Base-by-base conservation (phyloP, 2,329 filamentous ascomycete genomes). In the Nigrospora sphaerica region DNA sequence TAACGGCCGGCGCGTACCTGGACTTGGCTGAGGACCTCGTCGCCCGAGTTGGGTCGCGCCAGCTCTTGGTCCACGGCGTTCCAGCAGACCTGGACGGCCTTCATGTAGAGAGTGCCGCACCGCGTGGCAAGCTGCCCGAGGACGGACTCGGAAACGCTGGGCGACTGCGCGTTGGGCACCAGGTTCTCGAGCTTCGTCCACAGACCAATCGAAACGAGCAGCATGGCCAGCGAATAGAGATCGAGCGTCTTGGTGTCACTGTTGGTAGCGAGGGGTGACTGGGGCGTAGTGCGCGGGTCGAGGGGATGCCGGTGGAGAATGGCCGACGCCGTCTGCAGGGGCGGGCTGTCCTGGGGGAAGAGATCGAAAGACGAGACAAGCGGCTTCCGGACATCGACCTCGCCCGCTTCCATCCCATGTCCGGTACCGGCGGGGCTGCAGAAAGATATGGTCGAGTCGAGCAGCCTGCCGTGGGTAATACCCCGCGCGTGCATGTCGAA, bases 21-120 rank as follows among this genome's bases (percentile, higher is more conserved):
- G 1, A 81, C 70, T 12, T 64, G 72, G 17, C 65, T 77, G 39
- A 77, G 65, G 28, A 82, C 67, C 16, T 74, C 67, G 44, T 81
- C 78, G 3, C 71, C 69, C 4, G 68, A 66, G 0, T 62, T 61
- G 32, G 64, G 62, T 1, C 73, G 75, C 0, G 68, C 63, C 9
- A 80, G 63, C 47, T 81, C 78, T 35, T 78, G 72, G 42, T 89
- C 84, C 3, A 85, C 81, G n/a, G 85, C 82, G 48, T 74, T 74
- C 72, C 85, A 83, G 55, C 86, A 90, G 3, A 79, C 74, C 58
- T 86, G 78, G 2, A 88, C 85, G 1, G 85, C 86, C 57, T 83
- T 85, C 75, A 82, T 84, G 62, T 89, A 92, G 0, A 86, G 72
- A 9, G 80, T 85, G 13, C 86, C 86, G 54, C 86, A 90, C 58